These are phyloP conservation scores for Crucibulum laeve DNA, from an alignment of 768 basidiomycete species.

Conservation along the genomic window DNA sequence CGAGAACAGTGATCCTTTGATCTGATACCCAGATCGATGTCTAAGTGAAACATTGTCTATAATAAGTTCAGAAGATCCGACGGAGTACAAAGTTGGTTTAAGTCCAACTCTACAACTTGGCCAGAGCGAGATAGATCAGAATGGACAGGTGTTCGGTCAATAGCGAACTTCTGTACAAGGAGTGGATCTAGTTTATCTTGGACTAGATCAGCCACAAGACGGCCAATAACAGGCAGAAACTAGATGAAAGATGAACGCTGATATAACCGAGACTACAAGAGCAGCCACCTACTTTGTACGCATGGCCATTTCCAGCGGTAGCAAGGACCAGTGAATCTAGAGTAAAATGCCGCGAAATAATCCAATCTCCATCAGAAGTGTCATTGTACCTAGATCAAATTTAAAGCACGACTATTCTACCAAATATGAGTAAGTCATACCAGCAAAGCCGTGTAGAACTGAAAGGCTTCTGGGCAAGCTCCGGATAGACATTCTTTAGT, in stretches of 20 bases:
- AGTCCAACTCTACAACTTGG: constrained; percentile 32
- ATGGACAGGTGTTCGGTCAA: constrained; percentile 37
- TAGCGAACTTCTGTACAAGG: constrained; percentile 57
- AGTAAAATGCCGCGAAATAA: constrained; percentile 68
- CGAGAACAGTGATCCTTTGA: too few species aligned
- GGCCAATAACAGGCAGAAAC: constrained; percentile 86
- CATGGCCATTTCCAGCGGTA: constrained; percentile 87
- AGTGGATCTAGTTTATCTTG: constrained; percentile 54
- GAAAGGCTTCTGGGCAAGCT: constrained; percentile 71
- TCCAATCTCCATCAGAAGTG: constrained; percentile 81
- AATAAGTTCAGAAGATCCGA: constrained; percentile 31
- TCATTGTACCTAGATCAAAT: constrained; percentile 76
- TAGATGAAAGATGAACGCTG: constrained; percentile 24
- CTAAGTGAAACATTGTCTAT: background rate
- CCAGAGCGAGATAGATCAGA: constrained; percentile 23
- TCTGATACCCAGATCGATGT: too few species aligned
- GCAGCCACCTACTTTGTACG: constrained; percentile 61
- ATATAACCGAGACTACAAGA: background rate
- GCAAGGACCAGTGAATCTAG: constrained; percentile 68
- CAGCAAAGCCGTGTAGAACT: constrained; percentile 80
- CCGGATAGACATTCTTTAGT: constrained; percentile 66
- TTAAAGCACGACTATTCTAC: constrained; percentile 1
- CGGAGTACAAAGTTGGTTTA: constrained; percentile 44
- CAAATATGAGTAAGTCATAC: constrained; percentile 37
- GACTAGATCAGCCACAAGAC: constrained; percentile 69